phyloP scores from a whole-genome alignment of 257 asterid species.

The Echium plantagineum region DNA sequence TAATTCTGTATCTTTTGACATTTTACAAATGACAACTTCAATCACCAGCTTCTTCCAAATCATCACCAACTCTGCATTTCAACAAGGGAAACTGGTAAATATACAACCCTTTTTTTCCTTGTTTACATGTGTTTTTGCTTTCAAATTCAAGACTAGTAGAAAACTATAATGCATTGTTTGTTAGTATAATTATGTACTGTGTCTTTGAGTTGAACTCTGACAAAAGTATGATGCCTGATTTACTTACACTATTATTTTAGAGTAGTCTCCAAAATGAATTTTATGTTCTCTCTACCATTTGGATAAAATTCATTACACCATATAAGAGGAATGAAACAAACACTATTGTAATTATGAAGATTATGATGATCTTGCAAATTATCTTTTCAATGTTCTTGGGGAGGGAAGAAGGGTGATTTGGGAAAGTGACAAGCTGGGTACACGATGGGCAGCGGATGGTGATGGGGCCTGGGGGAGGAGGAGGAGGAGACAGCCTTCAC shows the following conservation, averaged over 20 bases:
- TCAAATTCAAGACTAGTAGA: too few species aligned
- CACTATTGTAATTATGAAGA: slow-evolving; percentile 7
- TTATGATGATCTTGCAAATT: slow-evolving; percentile 18
- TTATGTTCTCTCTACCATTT: background rate
- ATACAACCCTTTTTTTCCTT: background rate
- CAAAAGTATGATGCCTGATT: too few species aligned
- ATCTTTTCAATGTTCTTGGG: slow-evolving; percentile 73
- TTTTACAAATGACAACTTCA: background rate
- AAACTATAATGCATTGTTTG: too few species aligned
- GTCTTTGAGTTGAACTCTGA: too few species aligned
- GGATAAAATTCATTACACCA: slow-evolving; percentile 53
- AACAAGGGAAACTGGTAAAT: background rate
- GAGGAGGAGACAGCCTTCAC: slow-evolving; percentile 56
- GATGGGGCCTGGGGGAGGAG: slow-evolving; percentile 58
- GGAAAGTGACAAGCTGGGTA: slow-evolving; percentile 55
- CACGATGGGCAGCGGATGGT: slow-evolving; percentile 80
- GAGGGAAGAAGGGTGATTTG: slow-evolving; percentile 41
- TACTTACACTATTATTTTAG: too few species aligned
- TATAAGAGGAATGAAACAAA: slow-evolving; percentile 21
- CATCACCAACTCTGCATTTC: background rate
- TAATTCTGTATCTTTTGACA: too few species aligned
- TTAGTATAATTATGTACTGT: too few species aligned
- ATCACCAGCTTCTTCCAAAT: background rate
- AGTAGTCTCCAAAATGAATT: too few species aligned
- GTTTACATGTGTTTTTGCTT: too few species aligned